These are phyloP conservation scores for Mentha longifolia DNA, from an alignment of 257 asterid species.

Conservation along the genomic window DNA sequence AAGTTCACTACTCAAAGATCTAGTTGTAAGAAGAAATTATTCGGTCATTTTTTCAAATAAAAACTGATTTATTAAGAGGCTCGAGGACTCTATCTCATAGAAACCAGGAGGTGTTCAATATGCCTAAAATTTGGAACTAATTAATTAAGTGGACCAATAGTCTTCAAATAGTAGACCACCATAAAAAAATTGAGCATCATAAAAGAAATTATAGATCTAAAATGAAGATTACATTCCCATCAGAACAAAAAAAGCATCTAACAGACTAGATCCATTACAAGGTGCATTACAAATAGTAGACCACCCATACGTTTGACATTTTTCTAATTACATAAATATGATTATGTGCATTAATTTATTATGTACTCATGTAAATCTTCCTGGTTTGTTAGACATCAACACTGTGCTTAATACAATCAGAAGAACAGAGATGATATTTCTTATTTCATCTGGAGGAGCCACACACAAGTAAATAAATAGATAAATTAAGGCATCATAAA, in stretches of 20 bases:
- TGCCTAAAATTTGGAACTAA: constrained; percentile 13
- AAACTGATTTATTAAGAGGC: background rate
- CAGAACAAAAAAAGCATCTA: background rate
- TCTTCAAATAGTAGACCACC: constrained; percentile 16
- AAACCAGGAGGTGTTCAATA: background rate
- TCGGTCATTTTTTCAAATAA: background rate
- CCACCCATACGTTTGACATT: background rate
- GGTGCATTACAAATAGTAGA: too few relatives aligned
- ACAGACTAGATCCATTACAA: constrained; percentile 20
- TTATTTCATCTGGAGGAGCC: constrained; percentile 2
- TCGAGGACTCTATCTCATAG: constrained; percentile 3
- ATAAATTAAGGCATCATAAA: background rate
- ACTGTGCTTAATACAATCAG: constrained; percentile 10
- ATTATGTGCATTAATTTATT: background rate
- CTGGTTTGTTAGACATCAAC: background rate
- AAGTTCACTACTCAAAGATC: constrained; percentile 11
- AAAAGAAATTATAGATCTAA: constrained; percentile 9
- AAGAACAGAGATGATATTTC: background rate
- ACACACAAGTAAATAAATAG: background rate
- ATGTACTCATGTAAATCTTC: constrained; percentile 2
- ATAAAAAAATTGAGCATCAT: background rate
- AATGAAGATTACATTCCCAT: background rate
- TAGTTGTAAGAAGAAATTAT: background rate
- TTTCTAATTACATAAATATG: background rate
- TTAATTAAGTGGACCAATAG: background rate